Evolutionary conservation across 495 filamentous ascomycete species (phyloP).

Genomic region (Penicillium bialowiezense): DNA sequence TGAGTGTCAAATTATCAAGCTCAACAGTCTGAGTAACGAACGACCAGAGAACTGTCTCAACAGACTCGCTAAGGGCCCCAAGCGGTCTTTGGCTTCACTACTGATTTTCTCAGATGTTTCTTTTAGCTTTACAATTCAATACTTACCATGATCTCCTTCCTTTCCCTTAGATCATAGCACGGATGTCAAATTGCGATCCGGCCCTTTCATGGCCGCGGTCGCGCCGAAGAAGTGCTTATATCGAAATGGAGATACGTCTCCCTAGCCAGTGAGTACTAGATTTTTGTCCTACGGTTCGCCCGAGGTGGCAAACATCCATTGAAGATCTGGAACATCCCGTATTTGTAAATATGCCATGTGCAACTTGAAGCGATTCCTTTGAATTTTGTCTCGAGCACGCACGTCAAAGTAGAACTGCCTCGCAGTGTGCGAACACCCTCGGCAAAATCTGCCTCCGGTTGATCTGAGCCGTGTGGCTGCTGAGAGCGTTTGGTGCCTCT

Average conservation of each 20-base stretch:
- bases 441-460: no score
- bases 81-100: background rate
- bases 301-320: slow-evolving; percentile 50
- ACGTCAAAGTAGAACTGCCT: no score
- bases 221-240: slow-evolving; percentile 88
- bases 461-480: no score
- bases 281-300: slow-evolving; percentile 38
- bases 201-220: slow-evolving; percentile 79
- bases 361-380: no score
- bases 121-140: background rate
- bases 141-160: background rate
- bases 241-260: slow-evolving; percentile 30
- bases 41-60: slow-evolving; percentile 5
- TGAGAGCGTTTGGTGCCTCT: no score
- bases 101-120: no score
- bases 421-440: no score
- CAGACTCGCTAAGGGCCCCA: background rate
- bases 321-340: slow-evolving; percentile 24
- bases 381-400: no score
- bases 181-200: slow-evolving; percentile 99
- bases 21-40: slow-evolving; percentile 37
- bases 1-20: slow-evolving; percentile 32
- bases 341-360: no score
- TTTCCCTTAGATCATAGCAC: slow-evolving; percentile 56
- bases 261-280: slow-evolving; percentile 49